phyloP scores from a whole-genome alignment of 176 grass and related monocot species.

The Triticum monococcum region DNA sequence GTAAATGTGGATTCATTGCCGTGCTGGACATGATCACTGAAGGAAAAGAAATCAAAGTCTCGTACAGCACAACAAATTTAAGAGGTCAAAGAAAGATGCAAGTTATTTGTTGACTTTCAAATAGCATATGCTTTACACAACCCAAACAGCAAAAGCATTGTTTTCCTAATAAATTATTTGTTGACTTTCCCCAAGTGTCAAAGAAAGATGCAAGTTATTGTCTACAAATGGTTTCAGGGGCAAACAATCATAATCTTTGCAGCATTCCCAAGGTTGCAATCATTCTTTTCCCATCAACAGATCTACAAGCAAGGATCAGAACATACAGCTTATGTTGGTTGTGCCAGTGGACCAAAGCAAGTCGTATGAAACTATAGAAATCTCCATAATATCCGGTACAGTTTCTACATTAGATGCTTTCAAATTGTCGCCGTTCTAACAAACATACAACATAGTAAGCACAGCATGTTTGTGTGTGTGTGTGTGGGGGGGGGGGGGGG shows the following conservation, averaged over 20 bases:
- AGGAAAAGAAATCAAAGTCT: background rate
- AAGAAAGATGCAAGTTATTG: background rate
- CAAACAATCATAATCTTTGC: background rate
- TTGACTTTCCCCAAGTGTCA: background rate
- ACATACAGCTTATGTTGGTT: background rate
- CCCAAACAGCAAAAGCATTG: background rate
- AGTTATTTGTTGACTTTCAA: background rate
- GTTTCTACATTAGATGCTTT: background rate
- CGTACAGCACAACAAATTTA: background rate
- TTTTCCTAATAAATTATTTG: background rate
- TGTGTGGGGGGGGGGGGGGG: too few species aligned
- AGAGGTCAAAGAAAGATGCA: background rate
- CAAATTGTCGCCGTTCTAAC: background rate
- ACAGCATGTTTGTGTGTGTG: background rate
- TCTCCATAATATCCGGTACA: background rate
- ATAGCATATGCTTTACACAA: background rate
- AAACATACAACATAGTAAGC: background rate
- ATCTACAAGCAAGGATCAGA: background rate
- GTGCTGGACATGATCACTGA: background rate
- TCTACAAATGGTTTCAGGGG: background rate
- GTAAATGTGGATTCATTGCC: background rate
- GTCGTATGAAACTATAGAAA: background rate
- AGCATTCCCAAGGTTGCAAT: background rate
- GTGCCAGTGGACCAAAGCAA: background rate
- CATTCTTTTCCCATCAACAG: background rate